These are phyloP conservation scores for Lentinula sp. DNA, from an alignment of 768 basidiomycete genomes.

Conservation along the genomic window DNA sequence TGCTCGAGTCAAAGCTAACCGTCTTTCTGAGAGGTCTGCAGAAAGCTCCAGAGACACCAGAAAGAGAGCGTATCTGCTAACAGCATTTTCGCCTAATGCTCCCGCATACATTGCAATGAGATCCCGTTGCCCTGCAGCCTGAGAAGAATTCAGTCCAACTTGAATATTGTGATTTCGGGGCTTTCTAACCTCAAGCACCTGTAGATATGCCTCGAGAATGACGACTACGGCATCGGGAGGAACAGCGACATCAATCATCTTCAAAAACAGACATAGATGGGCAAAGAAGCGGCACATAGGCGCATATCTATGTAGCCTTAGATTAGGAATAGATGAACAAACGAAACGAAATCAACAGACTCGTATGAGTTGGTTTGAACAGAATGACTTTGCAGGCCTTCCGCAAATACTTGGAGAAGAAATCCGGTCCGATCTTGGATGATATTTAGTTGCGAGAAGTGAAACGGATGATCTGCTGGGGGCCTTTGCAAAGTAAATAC, in stretches of 20 bases:
- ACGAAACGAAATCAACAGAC: conserved; percentile 33
- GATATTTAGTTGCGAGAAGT: conserved; percentile 75
- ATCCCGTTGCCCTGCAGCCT: conserved; percentile 73
- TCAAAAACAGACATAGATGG: conserved; percentile 84
- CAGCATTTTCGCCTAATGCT: conserved; percentile 83
- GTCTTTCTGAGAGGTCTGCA: conserved; percentile 58
- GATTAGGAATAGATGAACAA: no score
- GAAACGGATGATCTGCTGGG: conserved; percentile 69
- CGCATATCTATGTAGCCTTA: conserved; percentile 41
- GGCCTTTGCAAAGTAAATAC: conserved; percentile 28
- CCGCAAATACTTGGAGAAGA: conserved; percentile 65
- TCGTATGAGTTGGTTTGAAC: conserved; percentile 46
- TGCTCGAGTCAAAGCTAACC: conserved; percentile 65
- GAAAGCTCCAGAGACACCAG: conserved; percentile 69
- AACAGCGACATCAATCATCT: conserved; percentile 70
- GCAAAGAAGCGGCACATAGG: conserved; percentile 86
- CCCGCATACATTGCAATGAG: conserved; percentile 94
- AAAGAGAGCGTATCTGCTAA: conserved; percentile 90
- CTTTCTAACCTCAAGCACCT: conserved; percentile 68
- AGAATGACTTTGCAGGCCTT: conserved; percentile 44
- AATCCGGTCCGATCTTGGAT: conserved; percentile 64
- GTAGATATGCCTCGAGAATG: conserved; percentile 85
- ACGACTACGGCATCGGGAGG: conserved; percentile 71
- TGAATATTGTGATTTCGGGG: background rate
- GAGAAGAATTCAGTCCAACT: background rate